phyloP scores from a whole-genome alignment of 352 stramenopile species.

The Phytophthora syringae region DNA sequence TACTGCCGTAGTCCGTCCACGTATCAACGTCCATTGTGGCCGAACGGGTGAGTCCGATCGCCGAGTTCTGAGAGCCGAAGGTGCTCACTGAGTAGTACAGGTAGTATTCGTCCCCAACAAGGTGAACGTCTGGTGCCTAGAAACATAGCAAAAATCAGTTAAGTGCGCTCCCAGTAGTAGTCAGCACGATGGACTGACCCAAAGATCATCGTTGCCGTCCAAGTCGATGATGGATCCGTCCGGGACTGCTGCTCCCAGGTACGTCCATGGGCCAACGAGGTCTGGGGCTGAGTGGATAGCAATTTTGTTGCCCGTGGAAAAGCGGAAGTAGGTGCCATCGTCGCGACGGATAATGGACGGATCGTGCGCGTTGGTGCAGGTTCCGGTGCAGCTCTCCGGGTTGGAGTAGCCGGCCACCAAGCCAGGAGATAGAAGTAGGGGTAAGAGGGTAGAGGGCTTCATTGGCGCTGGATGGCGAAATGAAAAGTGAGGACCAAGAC shows the following conservation, averaged over 20 bases:
- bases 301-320: conserved; percentile 59
- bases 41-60: conserved; percentile 44
- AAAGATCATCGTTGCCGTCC: conserved; percentile 53
- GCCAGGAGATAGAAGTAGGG: conserved; percentile 12
- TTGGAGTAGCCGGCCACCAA: conserved; percentile 29
- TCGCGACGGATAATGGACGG: conserved; percentile 54
- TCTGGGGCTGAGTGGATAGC: conserved; percentile 51
- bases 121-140: conserved; percentile 44
- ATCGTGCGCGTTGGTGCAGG: conserved; percentile 54
- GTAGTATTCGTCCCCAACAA: conserved; percentile 54
- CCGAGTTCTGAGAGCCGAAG: conserved; percentile 47
- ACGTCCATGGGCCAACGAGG: conserved; percentile 51
- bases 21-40: conserved; percentile 46
- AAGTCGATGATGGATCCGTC: conserved; percentile 55
- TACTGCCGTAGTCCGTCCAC: conserved; percentile 46
- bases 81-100: conserved; percentile 63
- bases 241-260: conserved; percentile 49
- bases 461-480: conserved; percentile 13
- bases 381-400: conserved; percentile 28
- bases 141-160: too few relatives aligned
- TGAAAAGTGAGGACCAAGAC: neutral
- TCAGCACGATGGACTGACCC: conserved; percentile 33
- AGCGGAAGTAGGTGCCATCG: conserved; percentile 64
- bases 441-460: conserved; percentile 11
- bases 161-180: too few relatives aligned